Evolutionary conservation across 805 yeast species (phyloP), one percentile per base, ranked within the genome.

Genomic region (Hanseniaspora meyeri): DNA sequence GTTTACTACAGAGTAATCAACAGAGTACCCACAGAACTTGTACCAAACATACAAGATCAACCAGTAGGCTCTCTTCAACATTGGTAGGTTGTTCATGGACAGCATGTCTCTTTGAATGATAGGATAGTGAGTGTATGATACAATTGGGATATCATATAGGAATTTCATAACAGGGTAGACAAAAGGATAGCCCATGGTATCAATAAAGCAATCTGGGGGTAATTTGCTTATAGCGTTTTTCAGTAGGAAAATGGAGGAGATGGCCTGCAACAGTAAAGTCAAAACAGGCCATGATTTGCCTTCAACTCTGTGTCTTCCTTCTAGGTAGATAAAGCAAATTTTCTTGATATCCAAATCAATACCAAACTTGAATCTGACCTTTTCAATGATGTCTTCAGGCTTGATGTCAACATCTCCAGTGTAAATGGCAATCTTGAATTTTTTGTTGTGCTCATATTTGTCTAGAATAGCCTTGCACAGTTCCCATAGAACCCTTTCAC

Each of bases 401-500:
- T 76, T 67, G 5, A 73, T 72, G 58, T 78, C 80, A 5, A 58
- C 60, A 63, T 82, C 86, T 20, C 87, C 87, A 16, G 90, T 82
- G 66, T 93, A 93, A 9, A 93, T 73, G 20, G 53, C 59, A 36
- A 57, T 57, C 17, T 56, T 56, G 1, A 79, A 82, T 1, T 77
- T 85, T 8, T 86, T 70, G 62, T 81, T 80, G 32, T 69, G 64
- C 7, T 70, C 69, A 59, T 76, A 73, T 24, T 72, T 69, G 10
- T 67, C 61, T 58, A 90, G 71, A 0, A 95, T 85, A 36, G 83
- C 76, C 61, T 79, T 77, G 7, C 91, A 87, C 0, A 96, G 96
- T 56, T 87, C 89, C 98, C 98, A 93, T 43, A 93, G 72, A 0
- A 93, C 98, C 57, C 91, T 79, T 66, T 93, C 99, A 27, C 99